Evolutionary conservation across 108 stramenopile species (phyloP), one percentile per base, ranked within the genome.

Genomic region (Skeletonema menzelii): DNA sequence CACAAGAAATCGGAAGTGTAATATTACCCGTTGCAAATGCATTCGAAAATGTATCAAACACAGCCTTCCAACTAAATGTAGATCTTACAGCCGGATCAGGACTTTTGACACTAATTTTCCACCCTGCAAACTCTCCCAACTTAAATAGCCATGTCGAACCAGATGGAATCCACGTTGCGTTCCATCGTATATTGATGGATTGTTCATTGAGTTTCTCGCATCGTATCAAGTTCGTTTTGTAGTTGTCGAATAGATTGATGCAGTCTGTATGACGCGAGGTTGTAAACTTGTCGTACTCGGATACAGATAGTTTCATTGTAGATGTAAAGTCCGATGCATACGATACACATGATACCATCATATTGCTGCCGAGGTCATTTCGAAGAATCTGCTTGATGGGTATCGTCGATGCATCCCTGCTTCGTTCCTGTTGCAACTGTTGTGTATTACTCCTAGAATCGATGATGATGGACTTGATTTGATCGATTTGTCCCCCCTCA

Each of bases 171-270:
- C 69, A 70, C 0, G 62, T 64, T 44, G 69, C 60, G 4, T 44
- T 63, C 69, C 69, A 70, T 63, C 69, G 14, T 30, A 70, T 37
- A 31, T 70, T 70, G 62, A 70, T n/a, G 14, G 69, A 63, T 26
- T 26, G 63, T 28, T 70, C 69, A 44, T 70, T 44, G n/a, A 70
- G 32, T 32, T 31, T 35, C 27, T 70, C 62, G 62, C 69, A 70
- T 44, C 69, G 55, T 10, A 63, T 44, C 2, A 70, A 8, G 8
- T n/a, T 10, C 63, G 69, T 44, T 44, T 40, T 35, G 69, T 70
- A 70, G n/a, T 27, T 26, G 27, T 70, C 69, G 17, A 70, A 70
- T 42, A 70, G 69, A 70, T 44, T 44, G 38, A 70, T 42, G 69
- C 69, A 62, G 13, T 70, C 69, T 17, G 24, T 6, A 46, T 70